Percentiles rank a stretch among this genome's conserved stretches.
phyloP scores from a whole-genome alignment of 1,139 yeast species.

The Kodamaea sp. region DNA sequence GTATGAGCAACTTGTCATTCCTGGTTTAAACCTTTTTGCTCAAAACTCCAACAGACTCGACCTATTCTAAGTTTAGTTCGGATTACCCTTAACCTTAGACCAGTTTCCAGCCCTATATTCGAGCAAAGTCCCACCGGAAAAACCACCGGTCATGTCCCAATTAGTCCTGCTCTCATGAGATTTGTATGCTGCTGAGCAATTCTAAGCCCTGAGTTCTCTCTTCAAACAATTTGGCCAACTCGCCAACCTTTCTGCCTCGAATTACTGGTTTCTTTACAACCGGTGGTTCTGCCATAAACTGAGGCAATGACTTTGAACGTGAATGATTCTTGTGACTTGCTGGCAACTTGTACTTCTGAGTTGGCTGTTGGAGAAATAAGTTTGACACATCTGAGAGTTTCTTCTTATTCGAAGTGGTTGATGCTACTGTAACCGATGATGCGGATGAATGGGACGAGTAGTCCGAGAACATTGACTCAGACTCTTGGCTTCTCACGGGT shows the following conservation, averaged over 20 bases:
- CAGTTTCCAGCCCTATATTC: too few relatives aligned
- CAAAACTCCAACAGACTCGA: too few relatives aligned
- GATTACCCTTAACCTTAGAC: too few relatives aligned
- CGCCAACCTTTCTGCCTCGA: conserved; percentile 55
- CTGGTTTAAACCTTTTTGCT: too few relatives aligned
- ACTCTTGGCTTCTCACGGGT: conserved; percentile 6
- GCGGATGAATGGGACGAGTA: conserved; percentile 9
- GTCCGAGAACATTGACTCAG: conserved; percentile 8
- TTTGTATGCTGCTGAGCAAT: conserved; percentile 43
- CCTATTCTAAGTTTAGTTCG: too few relatives aligned
- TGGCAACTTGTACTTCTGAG: conserved; percentile 38
- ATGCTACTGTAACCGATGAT: conserved; percentile 1
- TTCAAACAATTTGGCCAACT: conserved; percentile 56
- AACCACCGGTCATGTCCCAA: too few relatives aligned
- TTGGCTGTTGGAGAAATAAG: conserved; percentile 37
- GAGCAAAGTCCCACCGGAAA: too few relatives aligned
- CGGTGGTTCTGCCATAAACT: conserved; percentile 5
- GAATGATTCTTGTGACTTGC: conserved; percentile 5
- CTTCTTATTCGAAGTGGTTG: conserved; percentile 4
- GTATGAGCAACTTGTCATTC: too few relatives aligned
- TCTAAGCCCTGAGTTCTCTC: conserved; percentile 57
- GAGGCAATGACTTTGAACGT: conserved; percentile 15
- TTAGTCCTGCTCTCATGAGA: too few relatives aligned
- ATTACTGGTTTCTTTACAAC: conserved; percentile 46
- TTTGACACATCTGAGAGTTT: conserved; percentile 26